Evolutionary conservation across 352 stramenopile genomes (phyloP).

Genomic region (Lagenidium giganteum): DNA sequence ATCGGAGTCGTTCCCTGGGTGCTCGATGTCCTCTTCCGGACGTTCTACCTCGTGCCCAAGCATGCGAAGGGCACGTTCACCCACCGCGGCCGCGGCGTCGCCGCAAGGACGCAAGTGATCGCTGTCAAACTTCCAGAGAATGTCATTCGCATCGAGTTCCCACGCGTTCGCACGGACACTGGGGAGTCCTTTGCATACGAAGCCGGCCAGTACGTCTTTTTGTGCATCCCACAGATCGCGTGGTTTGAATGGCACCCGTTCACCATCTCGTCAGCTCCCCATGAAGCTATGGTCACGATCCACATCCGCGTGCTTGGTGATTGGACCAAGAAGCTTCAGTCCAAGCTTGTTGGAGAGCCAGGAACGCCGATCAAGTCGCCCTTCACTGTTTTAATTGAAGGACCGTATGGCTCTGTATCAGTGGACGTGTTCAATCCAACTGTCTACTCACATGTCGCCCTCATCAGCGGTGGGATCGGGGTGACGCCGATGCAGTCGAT

Average conservation of each 20-base stretch:
- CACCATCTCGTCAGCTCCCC: slow-evolving; percentile 71
- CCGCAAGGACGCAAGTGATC: too few species aligned
- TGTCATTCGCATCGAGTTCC: slow-evolving; percentile 44
- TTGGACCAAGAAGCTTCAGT: slow-evolving; percentile 67
- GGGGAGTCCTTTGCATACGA: slow-evolving; percentile 40
- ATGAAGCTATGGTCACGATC: slow-evolving; percentile 62
- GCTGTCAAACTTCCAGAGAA: too few species aligned
- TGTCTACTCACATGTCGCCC: slow-evolving; percentile 43
- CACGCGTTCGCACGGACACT: slow-evolving; percentile 28
- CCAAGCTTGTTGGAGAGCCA: too few species aligned
- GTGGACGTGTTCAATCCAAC: slow-evolving; percentile 31
- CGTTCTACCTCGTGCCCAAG: too few species aligned
- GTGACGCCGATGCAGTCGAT: slow-evolving; percentile 48
- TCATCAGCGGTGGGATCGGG: slow-evolving; percentile 47
- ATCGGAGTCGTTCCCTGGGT: not conserved
- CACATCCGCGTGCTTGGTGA: slow-evolving; percentile 58
- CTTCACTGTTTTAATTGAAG: slow-evolving; percentile 40
- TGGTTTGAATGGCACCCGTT: slow-evolving; percentile 86
- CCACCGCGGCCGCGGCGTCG: too few species aligned
- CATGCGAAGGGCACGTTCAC: too few species aligned
- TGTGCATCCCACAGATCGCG: slow-evolving; percentile 74
- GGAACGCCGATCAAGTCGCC: too few species aligned
- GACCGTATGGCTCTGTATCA: slow-evolving; percentile 35
- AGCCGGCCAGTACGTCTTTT: slow-evolving; percentile 68
- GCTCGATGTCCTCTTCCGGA: slow-evolving; percentile 1